Base-by-base conservation (phyloP, 108 stramenopile genomes). In the Nitzschia palea region DNA sequence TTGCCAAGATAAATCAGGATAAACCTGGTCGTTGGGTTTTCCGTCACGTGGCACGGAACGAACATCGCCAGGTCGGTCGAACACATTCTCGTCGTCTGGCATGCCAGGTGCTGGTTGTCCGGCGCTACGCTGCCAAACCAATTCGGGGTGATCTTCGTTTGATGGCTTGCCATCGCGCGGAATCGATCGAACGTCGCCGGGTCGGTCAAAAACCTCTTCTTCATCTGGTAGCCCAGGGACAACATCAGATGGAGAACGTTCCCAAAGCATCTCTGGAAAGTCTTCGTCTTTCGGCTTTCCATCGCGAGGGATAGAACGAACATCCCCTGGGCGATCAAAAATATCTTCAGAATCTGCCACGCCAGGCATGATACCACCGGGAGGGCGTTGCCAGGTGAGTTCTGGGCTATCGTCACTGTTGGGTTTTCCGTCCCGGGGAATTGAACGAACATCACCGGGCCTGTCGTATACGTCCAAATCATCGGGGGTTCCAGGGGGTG, bases 231-330 rank as follows among this genome's bases (percentile, higher is more conserved):
- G 52, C 14, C 32, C 53, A 32, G 66, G 66, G 37, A 60, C 9
- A 29, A 9, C 9, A 2, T 40, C 57, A 1, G 20, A 44, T 26
- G 65, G 56, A 26, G 23, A 26, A 51, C 73, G 42, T 23, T 51
- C 20, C 73, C 73, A 73, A 33, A 9, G 15, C 32, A 55, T 28
- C 23, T 58, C 65, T 22, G 64, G 73, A 27, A 30, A 34, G 20
- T 73, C 57, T 40, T 57, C 55, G 33, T 47, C 65, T n/a, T 45
- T 50, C 8, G 73, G 64, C 12, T 40, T 35, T 0, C 74, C 74
- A 62, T 75, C 74, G 31, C 74, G 58, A 12, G 74, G 74, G 28
- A 75, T 68, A 8, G 67, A 68, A 14, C 58, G 58, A 1, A 68
- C 27, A 33, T 67, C 74, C 26, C 65, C 66, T n/a, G 66, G 74